These are phyloP conservation scores for Coelastrella sp. DNA, from an alignment of 139 green algal species.

Conservation along the genomic window DNA sequence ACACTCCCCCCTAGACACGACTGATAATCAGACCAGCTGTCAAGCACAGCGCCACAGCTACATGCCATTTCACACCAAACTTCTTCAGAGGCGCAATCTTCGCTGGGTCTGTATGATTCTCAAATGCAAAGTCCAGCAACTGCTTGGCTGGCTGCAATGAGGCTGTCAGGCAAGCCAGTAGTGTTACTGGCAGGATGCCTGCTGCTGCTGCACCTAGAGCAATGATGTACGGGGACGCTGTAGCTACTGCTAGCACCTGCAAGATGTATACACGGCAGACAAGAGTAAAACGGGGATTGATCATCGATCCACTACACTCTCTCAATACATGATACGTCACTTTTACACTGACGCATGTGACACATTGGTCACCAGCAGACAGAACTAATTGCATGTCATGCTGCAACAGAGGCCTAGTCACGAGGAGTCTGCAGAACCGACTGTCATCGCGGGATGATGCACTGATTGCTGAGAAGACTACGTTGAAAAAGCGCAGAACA, in stretches of 20 bases:
- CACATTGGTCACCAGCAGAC: too few species aligned
- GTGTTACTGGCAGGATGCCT: conserved; percentile 38
- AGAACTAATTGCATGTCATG: too few species aligned
- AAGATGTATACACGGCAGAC: background rate
- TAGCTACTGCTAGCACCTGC: conserved; percentile 14
- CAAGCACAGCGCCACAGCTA: conserved; percentile 59
- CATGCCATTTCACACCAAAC: conserved; percentile 74
- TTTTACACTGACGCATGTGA: too few species aligned
- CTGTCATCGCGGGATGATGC: too few species aligned
- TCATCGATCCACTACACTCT: too few species aligned
- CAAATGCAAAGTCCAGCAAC: conserved; percentile 55
- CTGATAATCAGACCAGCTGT: conserved; percentile 55
- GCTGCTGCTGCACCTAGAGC: conserved; percentile 15
- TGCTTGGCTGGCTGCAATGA: conserved; percentile 52
- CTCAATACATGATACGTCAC: too few species aligned
- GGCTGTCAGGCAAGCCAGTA: conserved; percentile 32
- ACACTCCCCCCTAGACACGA: background rate
- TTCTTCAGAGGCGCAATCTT: conserved; percentile 70
- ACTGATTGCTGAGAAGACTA: too few species aligned
- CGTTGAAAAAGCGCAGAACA: too few species aligned
- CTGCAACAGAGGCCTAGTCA: too few species aligned
- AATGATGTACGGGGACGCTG: conserved; percentile 32
- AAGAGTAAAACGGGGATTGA: too few species aligned
- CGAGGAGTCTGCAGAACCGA: too few species aligned
- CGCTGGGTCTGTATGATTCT: conserved; percentile 57